Conservation (phyloP, 352 stramenopile species). For the Pythium graminicola region DNA sequence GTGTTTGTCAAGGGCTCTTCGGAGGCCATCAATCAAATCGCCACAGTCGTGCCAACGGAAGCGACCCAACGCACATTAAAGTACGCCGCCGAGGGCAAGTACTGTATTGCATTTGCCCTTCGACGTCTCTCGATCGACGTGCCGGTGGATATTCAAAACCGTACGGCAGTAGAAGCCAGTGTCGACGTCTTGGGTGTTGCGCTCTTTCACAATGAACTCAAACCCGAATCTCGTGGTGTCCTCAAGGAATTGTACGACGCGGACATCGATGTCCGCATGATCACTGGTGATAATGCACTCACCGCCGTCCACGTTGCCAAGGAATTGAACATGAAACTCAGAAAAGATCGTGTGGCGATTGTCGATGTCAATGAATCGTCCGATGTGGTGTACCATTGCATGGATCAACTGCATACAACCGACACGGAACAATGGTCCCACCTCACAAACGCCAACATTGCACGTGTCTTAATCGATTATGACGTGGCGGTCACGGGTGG, state of each 20-base stretch:
- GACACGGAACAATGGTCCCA: conserved; percentile 33
- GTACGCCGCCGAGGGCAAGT: conserved; percentile 75
- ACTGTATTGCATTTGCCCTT: conserved; percentile 81
- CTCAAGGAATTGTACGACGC: conserved; percentile 75
- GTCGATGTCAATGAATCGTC: conserved; percentile 46
- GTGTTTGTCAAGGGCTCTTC: conserved; percentile 89
- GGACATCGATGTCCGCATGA: conserved; percentile 77
- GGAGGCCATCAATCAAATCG: conserved; percentile 75
- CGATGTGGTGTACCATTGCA: conserved; percentile 47
- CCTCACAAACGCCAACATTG: background rate
- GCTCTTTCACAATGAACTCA: conserved; percentile 88
- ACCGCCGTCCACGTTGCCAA: conserved; percentile 71
- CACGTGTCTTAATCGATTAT: conserved; percentile 13
- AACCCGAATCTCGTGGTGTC: conserved; percentile 71
- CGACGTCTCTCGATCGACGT: conserved; percentile 34
- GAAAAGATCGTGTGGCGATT: conserved; percentile 41
- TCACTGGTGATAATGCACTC: conserved; percentile 86
- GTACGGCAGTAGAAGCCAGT: conserved; percentile 69
- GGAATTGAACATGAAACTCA: conserved; percentile 53
- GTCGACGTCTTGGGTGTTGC: conserved; percentile 77
- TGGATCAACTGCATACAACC: conserved; percentile 33
- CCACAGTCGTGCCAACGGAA: conserved; percentile 42
- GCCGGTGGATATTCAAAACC: conserved; percentile 21
- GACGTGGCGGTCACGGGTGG: conserved; percentile 67
- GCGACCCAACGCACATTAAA: conserved; percentile 57